phyloP scores from a whole-genome alignment of 805 yeast species.

The Tetrapisispora fleetii region DNA sequence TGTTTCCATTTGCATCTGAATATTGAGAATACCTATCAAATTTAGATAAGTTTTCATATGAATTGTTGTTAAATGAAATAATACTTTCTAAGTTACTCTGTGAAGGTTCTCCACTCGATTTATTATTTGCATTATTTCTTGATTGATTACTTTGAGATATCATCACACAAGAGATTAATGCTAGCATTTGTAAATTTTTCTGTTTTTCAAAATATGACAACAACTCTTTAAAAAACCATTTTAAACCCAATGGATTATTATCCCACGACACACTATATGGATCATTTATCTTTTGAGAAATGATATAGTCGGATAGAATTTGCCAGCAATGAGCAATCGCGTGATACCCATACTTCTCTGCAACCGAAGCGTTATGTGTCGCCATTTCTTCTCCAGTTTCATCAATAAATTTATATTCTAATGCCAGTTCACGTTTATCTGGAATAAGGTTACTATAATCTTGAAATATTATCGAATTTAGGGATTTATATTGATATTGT shows the following conservation, averaged over 20 bases:
- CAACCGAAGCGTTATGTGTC: conserved; percentile 59
- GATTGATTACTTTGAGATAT: conserved; percentile 14
- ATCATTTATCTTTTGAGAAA: conserved; percentile 17
- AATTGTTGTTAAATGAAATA: conserved; percentile 12
- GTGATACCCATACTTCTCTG: conserved; percentile 47
- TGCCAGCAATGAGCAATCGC: conserved; percentile 73
- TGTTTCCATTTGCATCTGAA: conserved; percentile 8
- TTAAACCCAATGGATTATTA: conserved; percentile 63
- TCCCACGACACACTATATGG: conserved; percentile 60
- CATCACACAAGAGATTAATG: conserved; percentile 73
- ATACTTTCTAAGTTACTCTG: conserved; percentile 11
- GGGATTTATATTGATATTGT: conserved; percentile 26
- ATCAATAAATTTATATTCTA: conserved; percentile 55
- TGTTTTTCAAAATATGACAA: conserved; percentile 52
- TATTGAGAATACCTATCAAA: conserved; percentile 12
- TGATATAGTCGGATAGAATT: conserved; percentile 35
- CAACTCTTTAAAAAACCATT: conserved; percentile 54
- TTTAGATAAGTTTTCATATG: conserved; percentile 4
- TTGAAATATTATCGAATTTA: conserved; percentile 49
- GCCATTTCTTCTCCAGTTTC: conserved; percentile 58
- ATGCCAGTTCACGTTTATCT: conserved; percentile 59
- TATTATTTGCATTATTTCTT: neutral
- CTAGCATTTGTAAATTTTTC: conserved; percentile 79
- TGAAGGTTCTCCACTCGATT: neutral
- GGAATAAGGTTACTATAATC: conserved; percentile 69